Evolutionary conservation across 768 basidiomycete genomes (phyloP).

Genomic region (Trichaptum fuscoviolaceum): DNA sequence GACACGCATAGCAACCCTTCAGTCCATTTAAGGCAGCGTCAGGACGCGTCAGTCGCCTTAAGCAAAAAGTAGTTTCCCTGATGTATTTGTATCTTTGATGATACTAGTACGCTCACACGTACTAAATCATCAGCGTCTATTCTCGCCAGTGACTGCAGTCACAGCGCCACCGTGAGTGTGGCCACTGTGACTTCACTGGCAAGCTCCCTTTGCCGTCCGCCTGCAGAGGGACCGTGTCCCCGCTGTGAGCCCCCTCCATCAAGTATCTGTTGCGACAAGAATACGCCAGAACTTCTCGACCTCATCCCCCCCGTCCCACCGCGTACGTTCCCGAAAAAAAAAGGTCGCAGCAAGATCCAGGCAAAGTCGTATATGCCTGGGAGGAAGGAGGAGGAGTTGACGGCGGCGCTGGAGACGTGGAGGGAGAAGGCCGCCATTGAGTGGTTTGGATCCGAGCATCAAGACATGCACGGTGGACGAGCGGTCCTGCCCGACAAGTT

Average conservation of each 20-base stretch:
- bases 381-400: background rate
- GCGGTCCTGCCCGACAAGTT: background rate
- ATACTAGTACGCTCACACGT: background rate
- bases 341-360: background rate
- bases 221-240: background rate
- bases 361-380: background rate
- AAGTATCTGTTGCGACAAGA: background rate
- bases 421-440: background rate
- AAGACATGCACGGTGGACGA: background rate
- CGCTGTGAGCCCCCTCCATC: background rate
- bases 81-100: background rate
- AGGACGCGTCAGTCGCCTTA: too few relatives aligned
- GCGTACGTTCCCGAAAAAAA: background rate
- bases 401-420: background rate
- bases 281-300: background rate
- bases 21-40: too few relatives aligned
- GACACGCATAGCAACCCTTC: too few relatives aligned
- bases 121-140: background rate
- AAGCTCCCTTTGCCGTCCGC: background rate
- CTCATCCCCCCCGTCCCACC: background rate
- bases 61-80: too few relatives aligned
- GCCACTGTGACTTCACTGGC: too few relatives aligned
- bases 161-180: too few relatives aligned
- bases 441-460: background rate
- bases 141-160: too few relatives aligned